phyloP scores from a whole-genome alignment of 2,329 filamentous ascomycete genomes.

The Trichoderma lentiforme region DNA sequence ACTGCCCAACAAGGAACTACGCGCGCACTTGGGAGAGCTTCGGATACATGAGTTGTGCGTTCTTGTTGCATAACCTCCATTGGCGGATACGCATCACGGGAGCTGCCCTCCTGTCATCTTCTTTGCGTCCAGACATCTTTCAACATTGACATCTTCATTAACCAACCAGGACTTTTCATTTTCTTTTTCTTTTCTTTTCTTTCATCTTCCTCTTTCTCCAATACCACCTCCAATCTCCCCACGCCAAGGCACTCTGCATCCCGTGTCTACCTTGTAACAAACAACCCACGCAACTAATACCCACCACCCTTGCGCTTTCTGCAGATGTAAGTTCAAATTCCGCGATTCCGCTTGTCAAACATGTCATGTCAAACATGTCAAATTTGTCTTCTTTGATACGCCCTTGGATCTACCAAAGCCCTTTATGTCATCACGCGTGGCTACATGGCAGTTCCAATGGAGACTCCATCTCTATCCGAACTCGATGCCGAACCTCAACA shows the following conservation, averaged over 20 bases:
- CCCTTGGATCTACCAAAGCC: background rate
- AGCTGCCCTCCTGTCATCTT: background rate
- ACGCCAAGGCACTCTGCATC: background rate
- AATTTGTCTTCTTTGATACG: background rate
- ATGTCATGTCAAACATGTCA: background rate
- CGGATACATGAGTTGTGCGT: background rate
- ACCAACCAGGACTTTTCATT: background rate
- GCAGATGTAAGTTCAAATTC: background rate
- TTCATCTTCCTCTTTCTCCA: background rate
- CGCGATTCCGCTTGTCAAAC: background rate
- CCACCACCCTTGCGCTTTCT: background rate
- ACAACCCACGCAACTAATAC: background rate
- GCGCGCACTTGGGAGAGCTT: background rate
- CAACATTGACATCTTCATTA: background rate
- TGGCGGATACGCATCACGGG: slow-evolving; percentile 14
- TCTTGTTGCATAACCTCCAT: slow-evolving; percentile 22
- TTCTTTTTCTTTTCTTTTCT: background rate
- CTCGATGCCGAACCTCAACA: background rate
- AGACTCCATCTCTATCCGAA: background rate
- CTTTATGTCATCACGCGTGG: background rate
- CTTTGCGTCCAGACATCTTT: background rate
- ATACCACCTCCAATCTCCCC: background rate
- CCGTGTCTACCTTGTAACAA: background rate
- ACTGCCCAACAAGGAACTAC: slow-evolving; percentile 1
- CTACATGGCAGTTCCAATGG: background rate